phyloP scores from a whole-genome alignment of 2,329 filamentous ascomycete genomes.

The Bipolaris zeicola region DNA sequence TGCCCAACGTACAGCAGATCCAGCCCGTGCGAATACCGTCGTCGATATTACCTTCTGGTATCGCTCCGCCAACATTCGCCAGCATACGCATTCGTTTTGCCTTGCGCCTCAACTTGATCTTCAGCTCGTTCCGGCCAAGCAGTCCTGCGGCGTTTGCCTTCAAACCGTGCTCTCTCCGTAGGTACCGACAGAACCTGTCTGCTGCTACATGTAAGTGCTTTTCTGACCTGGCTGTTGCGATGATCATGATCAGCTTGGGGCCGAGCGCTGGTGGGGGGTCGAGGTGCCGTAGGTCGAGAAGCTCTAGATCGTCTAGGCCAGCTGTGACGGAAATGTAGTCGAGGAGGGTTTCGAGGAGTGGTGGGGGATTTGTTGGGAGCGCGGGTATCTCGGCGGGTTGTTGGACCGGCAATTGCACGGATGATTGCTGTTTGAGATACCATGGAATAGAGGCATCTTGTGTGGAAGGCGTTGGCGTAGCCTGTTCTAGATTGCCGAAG shows the following conservation, averaged over 20 bases:
- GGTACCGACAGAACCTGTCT: conserved; percentile 85
- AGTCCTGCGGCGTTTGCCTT: conserved; percentile 83
- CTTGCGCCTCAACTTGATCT: conserved; percentile 80
- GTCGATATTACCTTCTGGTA: conserved; percentile 66
- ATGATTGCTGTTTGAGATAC: conserved; percentile 71
- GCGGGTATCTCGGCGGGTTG: conserved; percentile 64
- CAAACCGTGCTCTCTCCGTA: conserved; percentile 74
- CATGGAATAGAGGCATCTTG: conserved; percentile 63
- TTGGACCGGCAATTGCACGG: conserved; percentile 46
- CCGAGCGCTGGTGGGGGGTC: conserved; percentile 88
- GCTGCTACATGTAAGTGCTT: conserved; percentile 91
- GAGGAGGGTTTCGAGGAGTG: conserved; percentile 73
- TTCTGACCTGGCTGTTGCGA: conserved; percentile 88
- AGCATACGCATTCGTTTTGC: conserved; percentile 81
- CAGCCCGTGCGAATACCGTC: conserved; percentile 92
- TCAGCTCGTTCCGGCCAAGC: conserved; percentile 87
- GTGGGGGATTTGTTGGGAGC: conserved; percentile 71
- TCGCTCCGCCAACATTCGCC: conserved; percentile 65
- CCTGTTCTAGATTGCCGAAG: conserved; percentile 1
- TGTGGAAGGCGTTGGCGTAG: conserved; percentile 11
- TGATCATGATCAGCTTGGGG: conserved; percentile 86
- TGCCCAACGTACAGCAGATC: conserved; percentile 91
- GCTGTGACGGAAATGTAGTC: conserved; percentile 82
- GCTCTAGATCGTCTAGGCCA: conserved; percentile 78
- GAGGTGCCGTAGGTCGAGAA: conserved; percentile 82